These are phyloP conservation scores for Clonostachys byssicola DNA, from an alignment of 2,329 filamentous ascomycete species.

Conservation along the genomic window DNA sequence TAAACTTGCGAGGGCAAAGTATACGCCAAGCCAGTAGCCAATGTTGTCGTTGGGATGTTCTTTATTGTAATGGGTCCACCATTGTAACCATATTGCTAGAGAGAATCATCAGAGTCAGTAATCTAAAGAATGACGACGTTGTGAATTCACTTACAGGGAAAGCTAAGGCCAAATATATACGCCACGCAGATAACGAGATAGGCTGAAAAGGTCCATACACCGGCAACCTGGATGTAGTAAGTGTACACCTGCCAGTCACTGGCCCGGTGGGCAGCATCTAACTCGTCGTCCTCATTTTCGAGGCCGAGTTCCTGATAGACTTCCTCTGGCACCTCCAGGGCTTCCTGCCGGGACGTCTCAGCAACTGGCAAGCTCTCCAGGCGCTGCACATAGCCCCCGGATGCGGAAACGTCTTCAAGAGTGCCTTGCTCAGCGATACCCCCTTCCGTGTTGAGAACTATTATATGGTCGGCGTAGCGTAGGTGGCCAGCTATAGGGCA, in stretches of 20 bases:
- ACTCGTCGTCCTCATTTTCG: constrained; percentile 1
- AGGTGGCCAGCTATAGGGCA: constrained; percentile 2
- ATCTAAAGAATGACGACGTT: no score
- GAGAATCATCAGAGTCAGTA: no score
- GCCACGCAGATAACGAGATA: constrained; percentile 1
- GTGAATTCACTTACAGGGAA: constrained; percentile 3
- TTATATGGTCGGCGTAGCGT: constrained; percentile 4
- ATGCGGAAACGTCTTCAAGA: background rate
- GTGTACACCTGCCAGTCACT: constrained; percentile 3
- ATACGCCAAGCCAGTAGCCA: background rate
- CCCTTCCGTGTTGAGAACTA: constrained; percentile 1
- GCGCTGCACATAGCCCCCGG: background rate
- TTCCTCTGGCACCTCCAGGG: background rate
- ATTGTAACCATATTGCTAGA: constrained; percentile 8
- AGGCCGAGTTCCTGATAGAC: no score
- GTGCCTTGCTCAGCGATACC: constrained; percentile 3
- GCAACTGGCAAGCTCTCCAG: constrained; percentile 1
- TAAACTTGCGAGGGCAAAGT: background rate
- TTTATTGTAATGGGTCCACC: constrained; percentile 7
- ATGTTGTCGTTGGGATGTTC: background rate
- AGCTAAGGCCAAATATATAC: background rate
- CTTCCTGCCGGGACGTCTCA: background rate
- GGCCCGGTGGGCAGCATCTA: constrained; percentile 6
- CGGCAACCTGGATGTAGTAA: constrained; percentile 3
- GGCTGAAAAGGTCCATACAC: background rate